Evolutionary conservation across 2,329 filamentous ascomycete species (phyloP).

Genomic region (Fusarium acutatum): DNA sequence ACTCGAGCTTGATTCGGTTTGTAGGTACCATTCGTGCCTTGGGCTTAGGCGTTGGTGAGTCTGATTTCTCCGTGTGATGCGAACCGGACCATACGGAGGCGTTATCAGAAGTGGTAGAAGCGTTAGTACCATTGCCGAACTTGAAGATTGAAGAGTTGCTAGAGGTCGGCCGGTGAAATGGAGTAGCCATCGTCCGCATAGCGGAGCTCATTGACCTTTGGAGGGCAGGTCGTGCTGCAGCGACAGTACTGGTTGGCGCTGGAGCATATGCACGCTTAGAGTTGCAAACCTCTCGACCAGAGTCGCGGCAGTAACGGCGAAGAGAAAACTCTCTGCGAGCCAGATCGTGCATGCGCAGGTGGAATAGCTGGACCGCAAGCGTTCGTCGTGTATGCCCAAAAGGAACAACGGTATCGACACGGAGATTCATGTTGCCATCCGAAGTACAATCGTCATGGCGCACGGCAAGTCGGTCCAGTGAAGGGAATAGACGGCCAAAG

Average conservation of each 20-base stretch:
- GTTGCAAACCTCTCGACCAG: conserved; percentile 91
- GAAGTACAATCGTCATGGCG: conserved; percentile 89
- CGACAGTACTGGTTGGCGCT: conserved; percentile 22
- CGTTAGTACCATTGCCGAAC: conserved; percentile 17
- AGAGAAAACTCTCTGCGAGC: conserved; percentile 88
- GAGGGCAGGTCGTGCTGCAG: conserved; percentile 55
- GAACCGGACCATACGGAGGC: conserved; percentile 40
- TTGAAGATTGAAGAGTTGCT: conserved; percentile 37
- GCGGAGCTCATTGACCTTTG: conserved; percentile 56
- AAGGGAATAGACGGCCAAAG: conserved; percentile 88
- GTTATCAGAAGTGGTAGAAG: conserved; percentile 31
- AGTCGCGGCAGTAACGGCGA: conserved; percentile 89
- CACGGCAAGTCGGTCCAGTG: conserved; percentile 80
- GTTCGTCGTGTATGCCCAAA: conserved; percentile 66
- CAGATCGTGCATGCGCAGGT: conserved; percentile 93
- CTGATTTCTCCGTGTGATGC: conserved; percentile 27
- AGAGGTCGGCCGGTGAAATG: conserved; percentile 45
- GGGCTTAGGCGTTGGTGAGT: conserved; percentile 41
- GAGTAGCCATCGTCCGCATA: conserved; percentile 54
- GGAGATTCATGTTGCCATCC: conserved; percentile 97
- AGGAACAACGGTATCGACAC: conserved; percentile 80
- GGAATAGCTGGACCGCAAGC: conserved; percentile 81
- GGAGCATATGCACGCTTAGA: conserved; percentile 72
- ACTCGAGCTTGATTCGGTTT: conserved; percentile 89
- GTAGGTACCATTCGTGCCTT: conserved; percentile 62